These are phyloP conservation scores for Cucumis melo DNA, from an alignment of 306 rosid genomes.

Conservation along the genomic window DNA sequence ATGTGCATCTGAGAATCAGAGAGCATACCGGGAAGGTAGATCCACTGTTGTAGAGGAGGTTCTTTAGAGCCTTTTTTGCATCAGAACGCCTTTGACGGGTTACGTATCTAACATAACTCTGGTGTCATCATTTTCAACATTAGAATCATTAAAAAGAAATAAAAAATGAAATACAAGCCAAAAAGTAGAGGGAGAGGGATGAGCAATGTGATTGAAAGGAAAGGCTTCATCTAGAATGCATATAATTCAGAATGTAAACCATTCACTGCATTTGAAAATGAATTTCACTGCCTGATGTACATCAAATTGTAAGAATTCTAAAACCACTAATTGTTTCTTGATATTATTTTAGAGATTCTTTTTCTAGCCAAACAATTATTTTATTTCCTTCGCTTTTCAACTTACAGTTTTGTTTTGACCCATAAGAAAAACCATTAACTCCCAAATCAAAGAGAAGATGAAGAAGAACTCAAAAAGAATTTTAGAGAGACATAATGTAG, in stretches of 20 bases:
- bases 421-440: neutral
- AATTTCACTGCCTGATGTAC: neutral
- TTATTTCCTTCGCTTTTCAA: neutral
- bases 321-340: neutral
- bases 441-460: neutral
- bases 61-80: conserved; percentile 71
- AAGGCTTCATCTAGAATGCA: neutral
- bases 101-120: conserved; percentile 47
- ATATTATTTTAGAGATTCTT: neutral
- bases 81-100: conserved; percentile 76
- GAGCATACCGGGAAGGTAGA: conserved; percentile 30
- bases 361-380: neutral
- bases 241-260: neutral
- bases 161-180: neutral
- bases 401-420: neutral
- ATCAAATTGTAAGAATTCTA: neutral
- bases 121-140: conserved; percentile 17
- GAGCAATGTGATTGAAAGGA: neutral
- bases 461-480: neutral
- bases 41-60: conserved; percentile 56
- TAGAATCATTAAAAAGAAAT: neutral
- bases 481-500: neutral
- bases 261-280: neutral
- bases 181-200: neutral
- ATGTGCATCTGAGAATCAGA: neutral